Evolutionary conservation across 345 rosid species (phyloP), one percentile per base, ranked within the genome.

Genomic region (Hirschfeldia incana): DNA sequence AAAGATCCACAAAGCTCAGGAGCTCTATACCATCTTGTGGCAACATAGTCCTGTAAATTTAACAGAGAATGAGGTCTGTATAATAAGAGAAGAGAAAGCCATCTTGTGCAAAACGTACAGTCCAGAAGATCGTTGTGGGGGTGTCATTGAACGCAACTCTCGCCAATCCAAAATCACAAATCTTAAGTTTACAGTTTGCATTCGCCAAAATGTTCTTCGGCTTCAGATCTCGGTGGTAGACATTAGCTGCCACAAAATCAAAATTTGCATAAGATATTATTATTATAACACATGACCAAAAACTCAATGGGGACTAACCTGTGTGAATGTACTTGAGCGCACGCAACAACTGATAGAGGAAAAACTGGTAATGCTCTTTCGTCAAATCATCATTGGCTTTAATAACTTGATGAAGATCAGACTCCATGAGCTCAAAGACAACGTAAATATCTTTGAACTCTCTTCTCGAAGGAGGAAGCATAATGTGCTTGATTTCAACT

Each of bases 311-410:
- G 32, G 36, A 33, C 36, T 33, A 33, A 33, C 97, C 98, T 17
- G 98, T 88, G 75, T 94, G 98, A 67, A 94, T 94, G 78, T 94
- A 94, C 81, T 94, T 94, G 49, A 94, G 79, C 2, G 97, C 98
- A 76, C 97, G 97, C 70, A 94, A 91, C 39, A 94, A 88, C 81
- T 94, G 98, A 77, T 94, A 94, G 15, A 94, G 86, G 76, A 94
- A 94, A 85, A 94, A 94, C 81, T 94, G 98, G 84, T 94, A 88
- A 82, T 94, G 98, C 80, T 94, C 98, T 78, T 86, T 85, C 0
- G 98, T 94, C 87, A 94, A 86, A 80, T 94, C 98, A 81, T 94
- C 98, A 79, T 94, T 94, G 37, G 97, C 98, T 83, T 92, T 94
- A 68, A 94, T 94, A 75, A 94, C 98, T 83, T 92, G 97, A 84